These are phyloP conservation scores for Acanthamoeba royreba DNA, from an alignment of 208 protist species.

Conservation along the genomic window DNA sequence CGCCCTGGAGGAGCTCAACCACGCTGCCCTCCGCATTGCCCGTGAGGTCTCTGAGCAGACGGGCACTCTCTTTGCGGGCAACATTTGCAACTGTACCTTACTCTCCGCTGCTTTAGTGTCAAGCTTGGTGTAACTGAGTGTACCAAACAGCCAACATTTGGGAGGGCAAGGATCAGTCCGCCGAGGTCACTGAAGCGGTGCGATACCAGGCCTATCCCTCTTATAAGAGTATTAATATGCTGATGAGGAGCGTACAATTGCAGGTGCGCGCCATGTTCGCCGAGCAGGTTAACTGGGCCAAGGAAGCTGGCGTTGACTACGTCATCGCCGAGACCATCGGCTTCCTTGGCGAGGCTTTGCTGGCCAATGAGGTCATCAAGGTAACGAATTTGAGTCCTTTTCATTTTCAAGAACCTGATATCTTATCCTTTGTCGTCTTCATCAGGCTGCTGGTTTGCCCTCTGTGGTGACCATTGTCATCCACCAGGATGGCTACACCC, in stretches of 20 bases:
- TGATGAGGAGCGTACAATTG: neutral
- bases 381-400: neutral
- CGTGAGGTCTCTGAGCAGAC: neutral
- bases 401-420: no score
- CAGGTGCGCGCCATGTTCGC: neutral
- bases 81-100: constrained; percentile 5
- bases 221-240: neutral
- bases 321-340: constrained; percentile 34
- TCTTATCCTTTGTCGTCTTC: no score
- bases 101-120: neutral
- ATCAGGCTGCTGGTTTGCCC: no score
- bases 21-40: neutral
- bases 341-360: constrained; percentile 11
- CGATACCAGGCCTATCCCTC: neutral
- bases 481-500: constrained; percentile 13
- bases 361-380: constrained; percentile 24
- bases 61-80: neutral
- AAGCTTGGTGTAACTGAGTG: neutral
- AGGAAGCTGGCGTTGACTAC: constrained; percentile 25
- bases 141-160: neutral
- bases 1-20: constrained; percentile 17
- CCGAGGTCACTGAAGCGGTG: neutral
- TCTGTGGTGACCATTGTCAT: constrained; percentile 24
- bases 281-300: constrained; percentile 40
- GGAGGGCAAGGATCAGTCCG: neutral